Conservation (phyloP, 129 eudicot genomes). For the Ambrosia trifida region DNA sequence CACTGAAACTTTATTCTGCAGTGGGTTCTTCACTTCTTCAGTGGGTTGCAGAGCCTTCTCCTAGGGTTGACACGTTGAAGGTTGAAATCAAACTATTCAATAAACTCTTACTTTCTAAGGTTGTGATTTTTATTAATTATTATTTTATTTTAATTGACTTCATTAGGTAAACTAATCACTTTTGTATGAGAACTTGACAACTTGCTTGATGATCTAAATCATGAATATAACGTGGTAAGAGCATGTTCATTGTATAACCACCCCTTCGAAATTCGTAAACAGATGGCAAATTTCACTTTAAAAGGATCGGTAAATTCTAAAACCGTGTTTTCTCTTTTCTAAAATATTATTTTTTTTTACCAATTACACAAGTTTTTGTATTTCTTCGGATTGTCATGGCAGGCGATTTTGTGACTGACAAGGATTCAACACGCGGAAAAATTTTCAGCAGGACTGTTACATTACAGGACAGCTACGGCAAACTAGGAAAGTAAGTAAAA, state of each 20-base stretch:
- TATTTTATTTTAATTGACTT: not conserved
- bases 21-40: conserved; percentile 64
- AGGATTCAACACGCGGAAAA: conserved; percentile 71
- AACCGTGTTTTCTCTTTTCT: too few relatives aligned
- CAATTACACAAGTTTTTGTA: not conserved
- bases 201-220: conserved; percentile 53
- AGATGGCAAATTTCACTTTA: too few relatives aligned
- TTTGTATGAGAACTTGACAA: conserved; percentile 60
- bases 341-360: too few relatives aligned
- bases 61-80: conserved; percentile 69
- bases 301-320: too few relatives aligned
- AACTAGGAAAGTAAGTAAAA: conserved; percentile 57
- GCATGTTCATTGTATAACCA: too few relatives aligned
- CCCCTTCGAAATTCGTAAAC: too few relatives aligned
- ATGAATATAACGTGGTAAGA: too few relatives aligned
- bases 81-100: conserved; percentile 89
- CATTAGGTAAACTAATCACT: not conserved
- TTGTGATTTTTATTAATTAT: conserved; percentile 16
- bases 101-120: conserved; percentile 69
- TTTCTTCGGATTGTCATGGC: conserved; percentile 15
- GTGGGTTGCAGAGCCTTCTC: too few relatives aligned
- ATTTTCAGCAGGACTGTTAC: conserved; percentile 82
- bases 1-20: conserved; percentile 19
- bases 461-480: conserved; percentile 67
- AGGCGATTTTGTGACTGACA: conserved; percentile 83